phyloP scores from a whole-genome alignment of 2,329 filamentous ascomycete genomes.

The Cordyceps farinosa region DNA sequence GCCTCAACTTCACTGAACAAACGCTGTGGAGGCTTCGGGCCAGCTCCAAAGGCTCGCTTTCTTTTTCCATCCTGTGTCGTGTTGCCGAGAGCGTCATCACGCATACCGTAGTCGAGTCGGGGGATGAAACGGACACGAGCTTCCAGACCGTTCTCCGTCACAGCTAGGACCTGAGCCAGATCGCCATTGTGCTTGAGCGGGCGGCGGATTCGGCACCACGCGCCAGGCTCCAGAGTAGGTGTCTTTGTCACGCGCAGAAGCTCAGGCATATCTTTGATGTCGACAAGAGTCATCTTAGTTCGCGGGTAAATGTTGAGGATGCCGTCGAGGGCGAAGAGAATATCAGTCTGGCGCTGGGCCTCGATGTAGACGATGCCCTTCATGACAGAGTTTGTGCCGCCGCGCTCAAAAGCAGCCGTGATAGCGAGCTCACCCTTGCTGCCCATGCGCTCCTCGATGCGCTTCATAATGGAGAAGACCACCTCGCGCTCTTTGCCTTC shows the following conservation, averaged over 20 bases:
- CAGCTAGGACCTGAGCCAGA: constrained; percentile 85
- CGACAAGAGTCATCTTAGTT: constrained; percentile 80
- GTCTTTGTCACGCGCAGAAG: constrained; percentile 87
- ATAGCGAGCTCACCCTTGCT: constrained; percentile 81
- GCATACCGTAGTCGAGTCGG: constrained; percentile 83
- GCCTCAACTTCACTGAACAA: constrained; percentile 93
- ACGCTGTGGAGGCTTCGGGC: constrained; percentile 76
- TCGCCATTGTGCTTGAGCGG: constrained; percentile 81
- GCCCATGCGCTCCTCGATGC: constrained; percentile 73
- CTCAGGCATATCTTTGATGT: constrained; percentile 97
- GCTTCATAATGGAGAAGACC: constrained; percentile 81
- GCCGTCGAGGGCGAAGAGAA: constrained; percentile 75
- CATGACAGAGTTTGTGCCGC: constrained; percentile 73
- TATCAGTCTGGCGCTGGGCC: constrained; percentile 80
- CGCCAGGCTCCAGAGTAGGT: constrained; percentile 77
- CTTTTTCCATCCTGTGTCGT: constrained; percentile 64
- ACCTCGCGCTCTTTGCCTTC: constrained; percentile 94
- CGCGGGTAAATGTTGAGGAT: constrained; percentile 88
- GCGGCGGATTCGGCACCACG: constrained; percentile 85
- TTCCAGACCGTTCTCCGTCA: constrained; percentile 88
- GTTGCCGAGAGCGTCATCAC: constrained; percentile 62
- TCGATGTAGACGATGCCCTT: constrained; percentile 95
- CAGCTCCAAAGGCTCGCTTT: constrained; percentile 63
- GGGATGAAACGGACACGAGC: constrained; percentile 85
- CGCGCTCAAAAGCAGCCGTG: constrained; percentile 88